Evolutionary conservation across 345 rosid genomes (phyloP), one percentile per base, ranked within the genome.

Genomic region (Gossypioides kirkii): DNA sequence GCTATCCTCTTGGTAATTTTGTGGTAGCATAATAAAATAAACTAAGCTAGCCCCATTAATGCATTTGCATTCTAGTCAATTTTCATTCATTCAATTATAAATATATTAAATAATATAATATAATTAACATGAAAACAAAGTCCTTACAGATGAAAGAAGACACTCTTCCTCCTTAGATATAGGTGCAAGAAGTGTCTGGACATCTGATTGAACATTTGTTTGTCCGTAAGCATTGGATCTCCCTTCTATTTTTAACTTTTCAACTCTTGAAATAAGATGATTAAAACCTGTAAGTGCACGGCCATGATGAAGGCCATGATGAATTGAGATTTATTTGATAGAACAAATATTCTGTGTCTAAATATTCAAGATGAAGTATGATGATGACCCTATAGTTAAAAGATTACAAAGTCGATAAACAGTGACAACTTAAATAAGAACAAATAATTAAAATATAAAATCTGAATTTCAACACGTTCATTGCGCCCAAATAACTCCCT

Each of bases 281-380:
- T 88, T 89, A 81, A 95, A 95, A 61, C 98, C 98, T 71, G 99
- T 94, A 62, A 95, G 86, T 11, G 98, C 88, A 71, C 99, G 98
- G 60, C 99, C 98, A 73, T 98, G 99, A 83, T 92, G 91, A 5
- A 54, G 32, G 32, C n/a, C 36, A 20, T 14, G 38, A 20, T 45
- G 41, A 46, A 43, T 46, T 14, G 20, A 23, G 70, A 46, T 46
- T 45, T 67, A 25, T 47, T 67, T 67, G 9, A 23, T 45, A 66
- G 13, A 63, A 45, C 11, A 23, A 67, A 67, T 46, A 22, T 8
- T 67, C 56, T 0, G 1, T 47, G 71, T 26, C 56, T 23, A 46
- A 23, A 67, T 46, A 67, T 46, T 67, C 25, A 42, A 67, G 20
- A 47, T 12, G 4, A 46, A 23, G 3, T 66, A 23, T 42, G 13